A percentile compares a stretch with the other conserved stretches of the same genome.
These are phyloP conservation scores for Fusarium pininemorale DNA, from an alignment of 2,329 filamentous ascomycete species.

Conservation along the genomic window DNA sequence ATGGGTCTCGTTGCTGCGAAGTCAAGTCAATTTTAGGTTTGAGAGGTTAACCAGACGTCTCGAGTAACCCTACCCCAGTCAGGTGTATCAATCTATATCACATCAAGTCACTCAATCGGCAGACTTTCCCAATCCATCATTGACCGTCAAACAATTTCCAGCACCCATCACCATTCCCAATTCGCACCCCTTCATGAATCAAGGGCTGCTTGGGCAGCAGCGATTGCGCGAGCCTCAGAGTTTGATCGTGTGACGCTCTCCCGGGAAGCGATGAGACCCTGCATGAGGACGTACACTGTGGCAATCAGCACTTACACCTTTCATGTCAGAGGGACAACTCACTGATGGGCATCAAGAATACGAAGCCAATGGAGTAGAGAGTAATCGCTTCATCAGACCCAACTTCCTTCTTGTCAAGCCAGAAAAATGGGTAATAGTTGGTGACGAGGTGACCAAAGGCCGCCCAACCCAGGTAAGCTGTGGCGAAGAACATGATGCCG, in stretches of 20 bases:
- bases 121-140: neutral
- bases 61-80: neutral
- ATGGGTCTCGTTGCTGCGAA: neutral
- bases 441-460: slow-evolving; percentile 58
- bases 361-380: slow-evolving; percentile 56
- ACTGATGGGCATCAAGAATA: slow-evolving; percentile 56
- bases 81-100: slow-evolving; percentile 1
- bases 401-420: slow-evolving; percentile 57
- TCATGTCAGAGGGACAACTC: slow-evolving; percentile 38
- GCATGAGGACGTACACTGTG: slow-evolving; percentile 59
- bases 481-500: slow-evolving; percentile 52
- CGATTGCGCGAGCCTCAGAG: slow-evolving; percentile 37
- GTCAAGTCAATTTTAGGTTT: slow-evolving; percentile 31
- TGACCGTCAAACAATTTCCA: neutral
- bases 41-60: neutral
- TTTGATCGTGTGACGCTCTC: slow-evolving; percentile 50
- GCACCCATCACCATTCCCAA: neutral
- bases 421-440: slow-evolving; percentile 59
- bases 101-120: neutral
- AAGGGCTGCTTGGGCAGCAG: slow-evolving; percentile 38
- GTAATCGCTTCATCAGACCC: slow-evolving; percentile 56
- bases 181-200: slow-evolving; percentile 22
- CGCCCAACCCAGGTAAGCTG: slow-evolving; percentile 61
- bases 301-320: slow-evolving; percentile 6
- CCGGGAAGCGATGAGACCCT: slow-evolving; percentile 60